Percentiles rank a stretch among this genome's conserved stretches.
phyloP scores from a whole-genome alignment of 2,329 filamentous ascomycete species.

The Neoscytalidium dimidiatum region DNA sequence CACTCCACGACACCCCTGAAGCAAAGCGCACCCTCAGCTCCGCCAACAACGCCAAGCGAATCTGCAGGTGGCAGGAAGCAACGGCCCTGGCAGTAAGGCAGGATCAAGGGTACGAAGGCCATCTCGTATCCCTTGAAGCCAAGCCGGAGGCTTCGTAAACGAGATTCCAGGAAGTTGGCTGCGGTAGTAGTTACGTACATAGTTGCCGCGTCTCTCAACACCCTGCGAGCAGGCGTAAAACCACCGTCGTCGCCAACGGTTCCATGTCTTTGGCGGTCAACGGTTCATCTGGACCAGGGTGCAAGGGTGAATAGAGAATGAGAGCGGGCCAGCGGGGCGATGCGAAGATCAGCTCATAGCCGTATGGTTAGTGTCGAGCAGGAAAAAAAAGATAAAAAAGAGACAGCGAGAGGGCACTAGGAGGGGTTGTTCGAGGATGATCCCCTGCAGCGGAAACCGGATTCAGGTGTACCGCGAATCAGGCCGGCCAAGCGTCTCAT shows the following conservation, averaged over 20 bases:
- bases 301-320: neutral
- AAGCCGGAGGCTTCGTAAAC: neutral
- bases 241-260: neutral
- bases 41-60: neutral
- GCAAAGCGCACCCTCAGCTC: neutral
- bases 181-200: neutral
- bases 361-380: neutral
- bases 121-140: neutral
- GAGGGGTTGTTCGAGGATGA: neutral
- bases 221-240: neutral
- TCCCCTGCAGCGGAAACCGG: neutral
- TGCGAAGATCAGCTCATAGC: neutral
- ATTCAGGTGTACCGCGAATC: neutral
- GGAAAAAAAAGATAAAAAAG: too few species aligned
- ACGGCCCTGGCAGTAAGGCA: neutral
- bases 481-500: too few species aligned
- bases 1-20: neutral
- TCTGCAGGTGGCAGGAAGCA: neutral
- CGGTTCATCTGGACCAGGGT: neutral
- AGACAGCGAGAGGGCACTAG: neutral
- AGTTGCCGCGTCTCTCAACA: neutral
- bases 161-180: neutral
- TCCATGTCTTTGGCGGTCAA: neutral
- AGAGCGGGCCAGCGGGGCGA: too few species aligned
- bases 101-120: neutral